Evolutionary conservation across 2,329 filamentous ascomycete genomes (phyloP), one percentile per base, ranked within the genome.

Genomic region (Dryadomyces sulphureus): DNA sequence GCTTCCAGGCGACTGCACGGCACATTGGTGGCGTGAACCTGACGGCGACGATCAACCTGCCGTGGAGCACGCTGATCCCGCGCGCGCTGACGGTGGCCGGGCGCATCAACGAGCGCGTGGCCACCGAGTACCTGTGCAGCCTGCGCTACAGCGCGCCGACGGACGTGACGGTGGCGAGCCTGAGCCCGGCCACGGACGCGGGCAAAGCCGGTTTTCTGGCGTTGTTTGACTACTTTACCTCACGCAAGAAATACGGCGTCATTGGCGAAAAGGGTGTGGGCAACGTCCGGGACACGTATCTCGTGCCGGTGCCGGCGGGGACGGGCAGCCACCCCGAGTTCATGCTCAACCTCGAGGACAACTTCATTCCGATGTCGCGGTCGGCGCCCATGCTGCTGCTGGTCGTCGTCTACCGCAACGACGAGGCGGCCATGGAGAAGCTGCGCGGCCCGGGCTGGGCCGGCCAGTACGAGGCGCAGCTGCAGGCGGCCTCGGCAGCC

Each of bases 111-210:
- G 79, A 86, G 54, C 74, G 82, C 49, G 83, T 82, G 52, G 92
- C 90, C 11, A 87, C 88, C 47, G 86, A 93, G 50, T 98, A 98
- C 56, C 78, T 98, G 0, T 92, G 87, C 58, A 80, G 86, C 43
- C 70, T 96, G 50, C 79, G 87, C 12, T 93, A 85, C 61, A 90
- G 83, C 58, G 75, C 76, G 45, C 79, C 79, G 43, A 89, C 85
- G 2, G 92, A 96, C 56, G 79, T 98, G 6, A 75, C 87, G 1
- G 84, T 96, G 20, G 75, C 93, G 19, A 77, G 79, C 39, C 65
- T 96, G 30, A 73, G 73, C 17, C 75, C 79, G 1, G 74, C 79
- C 1, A 77, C 81, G 20, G 69, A 79, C 5, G 67, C 68, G 1
- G 75, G 78, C 2, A 68, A 69, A 25, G 62, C 69, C 7, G 73